Evolutionary conservation across 495 filamentous ascomycete genomes (phyloP), one percentile per base, ranked within the genome.

Genomic region (Emericellopsis terricola): DNA sequence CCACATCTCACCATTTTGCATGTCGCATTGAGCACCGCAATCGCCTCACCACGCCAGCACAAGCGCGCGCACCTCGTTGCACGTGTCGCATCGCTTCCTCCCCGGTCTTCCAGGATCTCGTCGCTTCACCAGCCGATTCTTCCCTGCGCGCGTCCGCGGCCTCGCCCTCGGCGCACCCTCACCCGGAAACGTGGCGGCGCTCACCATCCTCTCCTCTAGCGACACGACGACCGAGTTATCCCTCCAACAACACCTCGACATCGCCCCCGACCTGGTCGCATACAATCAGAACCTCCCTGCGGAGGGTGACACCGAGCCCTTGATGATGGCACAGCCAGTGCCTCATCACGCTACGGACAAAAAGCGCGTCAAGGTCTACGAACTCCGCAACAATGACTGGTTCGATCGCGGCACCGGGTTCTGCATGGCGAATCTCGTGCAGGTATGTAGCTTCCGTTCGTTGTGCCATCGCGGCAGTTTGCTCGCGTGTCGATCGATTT

Each of bases 331-430:
- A 69, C 76, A 86, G 67, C 71, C 78, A 48, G 71, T 83, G 62
- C 71, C 71, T 64, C 68, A 71, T 65, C 76, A 78, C 56, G 70
- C 78, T 48, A 75, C 77, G 62, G 81, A 86, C 57, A 83, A 79
- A 69, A 92, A 86, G 66, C 79, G 89, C 65, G 89, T 97, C 46
- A 97, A 97, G 65, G 89, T 97, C 45, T 97, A 97, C 56, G 89
- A 97, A 61, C 69, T 97, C 41, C 81, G 78, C 47, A 83, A 93
- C 57, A 94, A 89, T 68, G 91, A 97, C 69, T 97, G 89, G 89
- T 94, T 85, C 52, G 89, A 97, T 59, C 68, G 91, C 40, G 89
- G 89, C 33, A 97, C 89, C 14, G 89, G 89, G 29, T 96, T 94
- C 55, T 97, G 89, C 55, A 80, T 68, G 16, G 85, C 83, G 16